Percentiles rank a stretch among this genome's conserved stretches.
Evolutionary conservation across 2,329 filamentous ascomycete species (phyloP).

Genomic region (Colletotrichum siamense): DNA sequence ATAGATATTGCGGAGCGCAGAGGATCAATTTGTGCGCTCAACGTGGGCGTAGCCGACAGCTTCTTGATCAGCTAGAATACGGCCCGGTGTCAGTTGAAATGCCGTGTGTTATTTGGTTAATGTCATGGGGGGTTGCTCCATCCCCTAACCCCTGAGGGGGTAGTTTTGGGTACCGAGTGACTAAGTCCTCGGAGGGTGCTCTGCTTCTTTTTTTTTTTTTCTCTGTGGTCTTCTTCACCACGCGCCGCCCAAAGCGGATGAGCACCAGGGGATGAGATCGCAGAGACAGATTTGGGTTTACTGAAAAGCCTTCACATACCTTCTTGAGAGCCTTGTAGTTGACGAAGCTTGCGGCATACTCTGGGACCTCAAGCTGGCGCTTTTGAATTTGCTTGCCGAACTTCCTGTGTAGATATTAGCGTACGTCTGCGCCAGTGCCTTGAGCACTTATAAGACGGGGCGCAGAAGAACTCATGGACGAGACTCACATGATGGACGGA

Average conservation of each 20-base stretch:
- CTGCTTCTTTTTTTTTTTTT: background rate
- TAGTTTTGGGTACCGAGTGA: slow-evolving; percentile 7
- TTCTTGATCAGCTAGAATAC: slow-evolving; percentile 89
- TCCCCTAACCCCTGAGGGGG: slow-evolving; percentile 14
- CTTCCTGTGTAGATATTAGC: slow-evolving; percentile 70
- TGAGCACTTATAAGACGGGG: background rate
- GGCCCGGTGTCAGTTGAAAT: slow-evolving; percentile 34
- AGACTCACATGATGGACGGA: slow-evolving; percentile 13
- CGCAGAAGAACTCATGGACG: background rate
- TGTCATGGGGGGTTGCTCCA: slow-evolving; percentile 21
- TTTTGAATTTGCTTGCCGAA: slow-evolving; percentile 99
- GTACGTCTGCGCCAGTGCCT: background rate
- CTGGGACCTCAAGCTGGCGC: slow-evolving; percentile 96
- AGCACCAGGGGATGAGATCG: background rate
- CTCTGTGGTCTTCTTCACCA: background rate
- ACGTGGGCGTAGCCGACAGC: slow-evolving; percentile 87
- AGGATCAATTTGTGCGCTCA: slow-evolving; percentile 76
- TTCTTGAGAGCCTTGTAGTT: slow-evolving; percentile 99
- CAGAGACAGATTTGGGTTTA: background rate
- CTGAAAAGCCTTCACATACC: slow-evolving; percentile 56
- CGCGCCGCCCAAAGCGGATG: background rate
- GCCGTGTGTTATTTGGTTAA: slow-evolving; percentile 1
- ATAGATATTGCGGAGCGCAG: slow-evolving; percentile 50
- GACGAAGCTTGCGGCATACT: slow-evolving; percentile 98
- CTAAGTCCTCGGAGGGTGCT: background rate